Base-by-base conservation (phyloP, 2,329 filamentous ascomycete species). In the Zasmidium angulare region DNA sequence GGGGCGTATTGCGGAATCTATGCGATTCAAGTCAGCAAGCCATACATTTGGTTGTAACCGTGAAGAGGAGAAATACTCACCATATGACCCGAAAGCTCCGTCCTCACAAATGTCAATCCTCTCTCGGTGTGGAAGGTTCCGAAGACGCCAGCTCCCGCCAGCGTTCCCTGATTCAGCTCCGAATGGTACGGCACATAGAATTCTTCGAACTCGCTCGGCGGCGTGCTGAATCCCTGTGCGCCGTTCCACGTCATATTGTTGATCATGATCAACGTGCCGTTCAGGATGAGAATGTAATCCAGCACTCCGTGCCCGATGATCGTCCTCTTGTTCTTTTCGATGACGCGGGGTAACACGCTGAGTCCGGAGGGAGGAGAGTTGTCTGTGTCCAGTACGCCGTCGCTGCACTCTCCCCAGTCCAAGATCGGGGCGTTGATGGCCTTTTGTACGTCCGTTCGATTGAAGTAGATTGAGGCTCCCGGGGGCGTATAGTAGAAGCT, bases 191-290 rank as follows among this genome's bases (percentile, higher is more conserved):
- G 89, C 0, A 92, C 87, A 70, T 84, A 90, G 69, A 90, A 87
- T 1, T 86, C 84, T 53, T 85, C 81, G 66, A 68, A 74, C 17
- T 68, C 46, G 1, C 71, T 71, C 0, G 89, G 90, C 0, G 76
- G 73, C 1, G 73, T 71, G 63, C 86, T 83, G 78, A 93, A 93
- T 0, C 90, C 90, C 53, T 89, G 84, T 47, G 80, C 72, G 3
- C 89, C 89, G 58, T 85, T 84, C 86, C 86, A 93, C 0, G 89
- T 92, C 86, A 93, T 90, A 77, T 92, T 92, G 71, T 93, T 89
- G 59, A 93, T 86, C 1, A 83, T 82, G 6, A 91, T 77, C 1
- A 93, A 78, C 0, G 89, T 89, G 17, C 89, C 89, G 71, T 89
- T 89, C 68, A 81, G 78, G 22, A 88, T 78, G 10, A 91, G 80